Base-by-base conservation (phyloP, 2,329 filamentous ascomycete genomes). In the Claviceps pazoutovae region DNA sequence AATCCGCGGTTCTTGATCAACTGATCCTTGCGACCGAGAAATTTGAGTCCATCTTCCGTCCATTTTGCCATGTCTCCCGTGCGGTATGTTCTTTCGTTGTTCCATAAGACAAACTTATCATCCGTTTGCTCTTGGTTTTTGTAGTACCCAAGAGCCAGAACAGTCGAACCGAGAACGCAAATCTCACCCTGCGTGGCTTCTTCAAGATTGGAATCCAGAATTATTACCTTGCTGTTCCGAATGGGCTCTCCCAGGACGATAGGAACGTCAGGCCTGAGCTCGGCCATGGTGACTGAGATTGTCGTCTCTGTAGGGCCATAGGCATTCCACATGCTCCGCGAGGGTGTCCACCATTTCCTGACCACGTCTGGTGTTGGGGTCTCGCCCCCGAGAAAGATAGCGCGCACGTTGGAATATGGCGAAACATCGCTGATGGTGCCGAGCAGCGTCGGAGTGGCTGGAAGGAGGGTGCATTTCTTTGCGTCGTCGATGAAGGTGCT, bases 131-230 rank as follows among this genome's bases (percentile, higher is more conserved):
- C 55, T 1, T 60, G 56, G 7, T 53, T 50, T 34, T 62, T 58
- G n/a, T 72, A 56, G 55, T 74, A 74, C 1, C 71, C 71, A 1
- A 51, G 49, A 4, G 63, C 57, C 21, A 44, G 21, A 8, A 74
- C 64, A 45, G 71, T 67, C 0, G 68, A 60, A 9, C 72, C 72
- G 3, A 53, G 50, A 36, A 56, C 54, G 46, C 53, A 45, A n/a
- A 58, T 53, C 39, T 58, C 56, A 21, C 56, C 56, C 8, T 50
- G 37, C 11, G 9, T 45, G 6, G 47, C n/a, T 46, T 53, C 51
- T 46, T 50, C 4, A 14, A 41, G 37, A 30, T 43, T 13, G 8
- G 17, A 23, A 38, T 49, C n/a, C 9, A 43, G 13, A 16, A 42
- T 13, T 2, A 49, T n/a, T 8, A 42, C 7, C 38, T n/a, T 34